Conservation (phyloP, 164 flowering plant genomes). For the Magnolia sinica region DNA sequence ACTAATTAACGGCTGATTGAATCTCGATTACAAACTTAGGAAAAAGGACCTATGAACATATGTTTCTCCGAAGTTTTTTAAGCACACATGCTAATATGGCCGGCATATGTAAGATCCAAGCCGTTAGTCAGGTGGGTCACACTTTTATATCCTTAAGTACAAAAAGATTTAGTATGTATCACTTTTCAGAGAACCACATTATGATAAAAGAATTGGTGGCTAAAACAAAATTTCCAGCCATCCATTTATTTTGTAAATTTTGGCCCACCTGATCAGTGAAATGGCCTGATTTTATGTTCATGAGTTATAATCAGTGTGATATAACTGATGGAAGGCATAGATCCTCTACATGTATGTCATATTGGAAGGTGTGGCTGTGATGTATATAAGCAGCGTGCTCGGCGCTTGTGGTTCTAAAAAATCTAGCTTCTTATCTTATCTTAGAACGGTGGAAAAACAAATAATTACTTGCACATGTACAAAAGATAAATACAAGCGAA, state of each 20-base stretch:
- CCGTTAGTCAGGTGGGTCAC: not conserved
- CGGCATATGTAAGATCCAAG: not conserved
- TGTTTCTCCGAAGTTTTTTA: no score
- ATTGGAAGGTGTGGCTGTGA: not conserved
- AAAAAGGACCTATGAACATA: not conserved
- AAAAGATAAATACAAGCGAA: not conserved
- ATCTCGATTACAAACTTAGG: conserved; percentile 17
- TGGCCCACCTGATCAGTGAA: not conserved
- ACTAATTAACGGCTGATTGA: conserved; percentile 28
- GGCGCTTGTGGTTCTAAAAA: not conserved
- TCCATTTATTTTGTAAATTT: not conserved
- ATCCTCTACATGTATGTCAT: not conserved
- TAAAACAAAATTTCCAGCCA: not conserved
- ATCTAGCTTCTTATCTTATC: no score
- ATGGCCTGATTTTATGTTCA: not conserved
- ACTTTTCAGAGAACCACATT: no score
- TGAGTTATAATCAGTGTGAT: not conserved
- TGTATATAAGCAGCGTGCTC: not conserved
- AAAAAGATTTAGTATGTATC: no score
- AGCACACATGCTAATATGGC: not conserved
- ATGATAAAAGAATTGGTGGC: no score
- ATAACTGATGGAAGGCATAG: not conserved
- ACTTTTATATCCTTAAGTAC: no score
- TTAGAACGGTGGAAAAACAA: not conserved
- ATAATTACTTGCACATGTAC: not conserved